Evolutionary conservation across 2,329 filamentous ascomycete genomes (phyloP).

Genomic region (Malbranchea cinnamomea): DNA sequence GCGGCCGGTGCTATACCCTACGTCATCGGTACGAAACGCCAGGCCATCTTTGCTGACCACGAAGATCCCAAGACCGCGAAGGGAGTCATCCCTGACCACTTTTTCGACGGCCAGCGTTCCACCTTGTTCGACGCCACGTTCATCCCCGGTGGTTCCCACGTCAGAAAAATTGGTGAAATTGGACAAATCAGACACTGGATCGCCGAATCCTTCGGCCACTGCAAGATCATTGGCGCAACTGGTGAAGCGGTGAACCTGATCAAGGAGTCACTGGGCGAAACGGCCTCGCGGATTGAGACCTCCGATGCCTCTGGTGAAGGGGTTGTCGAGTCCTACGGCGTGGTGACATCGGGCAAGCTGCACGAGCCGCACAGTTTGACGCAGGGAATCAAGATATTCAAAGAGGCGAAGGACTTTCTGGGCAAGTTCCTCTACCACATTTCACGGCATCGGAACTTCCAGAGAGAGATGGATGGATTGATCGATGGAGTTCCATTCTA

Average conservation of each 20-base stretch:
- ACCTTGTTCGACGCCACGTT: constrained; percentile 66
- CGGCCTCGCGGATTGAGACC: constrained; percentile 34
- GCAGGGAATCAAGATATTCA: constrained; percentile 48
- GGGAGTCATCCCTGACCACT: constrained; percentile 51
- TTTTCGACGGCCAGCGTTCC: constrained; percentile 63
- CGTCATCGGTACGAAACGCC: constrained; percentile 53
- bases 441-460: constrained; percentile 57
- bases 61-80: constrained; percentile 23
- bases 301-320: constrained; percentile 32
- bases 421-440: constrained; percentile 56
- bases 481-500: constrained; percentile 54
- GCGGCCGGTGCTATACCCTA: constrained; percentile 51
- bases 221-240: constrained; percentile 63
- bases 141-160: constrained; percentile 45
- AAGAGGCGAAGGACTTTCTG: constrained; percentile 53
- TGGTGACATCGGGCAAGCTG: constrained; percentile 49
- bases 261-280: constrained; percentile 26
- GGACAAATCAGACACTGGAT: constrained; percentile 65
- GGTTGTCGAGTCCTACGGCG: constrained; percentile 57
- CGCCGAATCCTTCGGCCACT: constrained; percentile 65
- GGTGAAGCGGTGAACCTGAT: constrained; percentile 57
- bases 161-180: constrained; percentile 49
- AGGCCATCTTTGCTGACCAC: constrained; percentile 48
- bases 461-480: constrained; percentile 58
- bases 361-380: constrained; percentile 42